phyloP scores from a whole-genome alignment of 352 stramenopile genomes.

The Plasmopara halstedii region DNA sequence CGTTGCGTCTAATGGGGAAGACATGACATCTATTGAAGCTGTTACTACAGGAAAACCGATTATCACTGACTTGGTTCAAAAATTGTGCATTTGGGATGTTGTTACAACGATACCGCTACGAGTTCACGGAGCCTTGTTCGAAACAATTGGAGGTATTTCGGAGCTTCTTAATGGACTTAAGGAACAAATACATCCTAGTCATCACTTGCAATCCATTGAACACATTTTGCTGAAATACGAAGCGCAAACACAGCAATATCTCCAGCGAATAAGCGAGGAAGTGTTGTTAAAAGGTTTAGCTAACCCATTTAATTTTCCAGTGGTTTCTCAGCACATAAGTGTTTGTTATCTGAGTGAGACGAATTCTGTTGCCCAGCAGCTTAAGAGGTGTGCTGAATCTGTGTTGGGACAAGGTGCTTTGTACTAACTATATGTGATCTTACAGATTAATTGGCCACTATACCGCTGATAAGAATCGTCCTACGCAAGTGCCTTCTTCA shows the following conservation, averaged over 20 bases:
- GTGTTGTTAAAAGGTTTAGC: conserved; percentile 62
- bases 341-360: conserved; percentile 69
- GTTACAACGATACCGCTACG: conserved; percentile 71
- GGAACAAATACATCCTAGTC: conserved; percentile 16
- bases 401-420: not conserved
- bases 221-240: conserved; percentile 46
- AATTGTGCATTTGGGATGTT: conserved; percentile 45
- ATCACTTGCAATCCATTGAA: conserved; percentile 28
- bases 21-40: conserved; percentile 16
- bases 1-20: conserved; percentile 10
- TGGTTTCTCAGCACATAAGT: conserved; percentile 74
- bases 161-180: conserved; percentile 55
- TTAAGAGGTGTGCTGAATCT: conserved; percentile 46
- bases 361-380: conserved; percentile 37
- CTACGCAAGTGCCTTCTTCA: conserved; percentile 36
- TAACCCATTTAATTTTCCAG: conserved; percentile 70
- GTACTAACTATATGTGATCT: conserved; percentile 4
- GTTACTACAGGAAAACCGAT: conserved; percentile 48
- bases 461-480: conserved; percentile 36
- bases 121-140: conserved; percentile 74
- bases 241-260: conserved; percentile 38
- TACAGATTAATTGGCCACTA: conserved; percentile 50
- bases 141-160: conserved; percentile 65
- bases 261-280: conserved; percentile 58
- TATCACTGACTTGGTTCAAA: conserved; percentile 49